These are phyloP conservation scores for Coemansia sp. DNA, from an alignment of 192 early-diverging fungal genomes.

Conservation along the genomic window DNA sequence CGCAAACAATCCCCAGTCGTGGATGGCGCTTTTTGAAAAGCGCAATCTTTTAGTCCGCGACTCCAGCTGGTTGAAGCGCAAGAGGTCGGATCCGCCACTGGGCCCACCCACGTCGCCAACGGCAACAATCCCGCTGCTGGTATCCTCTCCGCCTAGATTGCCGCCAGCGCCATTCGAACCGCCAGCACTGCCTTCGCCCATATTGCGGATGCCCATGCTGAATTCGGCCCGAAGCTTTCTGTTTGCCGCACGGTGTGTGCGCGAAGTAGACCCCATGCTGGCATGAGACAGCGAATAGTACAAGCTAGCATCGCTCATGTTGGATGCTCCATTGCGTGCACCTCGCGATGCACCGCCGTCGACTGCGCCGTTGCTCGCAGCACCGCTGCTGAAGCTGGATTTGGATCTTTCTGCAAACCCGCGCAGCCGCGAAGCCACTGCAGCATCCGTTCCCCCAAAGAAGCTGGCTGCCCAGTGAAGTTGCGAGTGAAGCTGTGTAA, in stretches of 20 bases:
- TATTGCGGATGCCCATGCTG: slow-evolving; percentile 62
- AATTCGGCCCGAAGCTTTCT: slow-evolving; percentile 55
- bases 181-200: slow-evolving; percentile 21
- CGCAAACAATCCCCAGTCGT: slow-evolving; percentile 98
- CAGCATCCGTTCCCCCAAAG: slow-evolving; percentile 48
- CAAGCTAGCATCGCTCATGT: slow-evolving; percentile 24
- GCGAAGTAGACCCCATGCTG: slow-evolving; percentile 55
- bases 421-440: slow-evolving; percentile 47
- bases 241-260: slow-evolving; percentile 68
- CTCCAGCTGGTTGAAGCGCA: slow-evolving; percentile 93
- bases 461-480: slow-evolving; percentile 52
- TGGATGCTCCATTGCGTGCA: slow-evolving; percentile 10
- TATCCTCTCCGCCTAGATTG: slow-evolving; percentile 4
- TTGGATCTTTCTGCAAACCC: slow-evolving; percentile 26
- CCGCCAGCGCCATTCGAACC: slow-evolving; percentile 19
- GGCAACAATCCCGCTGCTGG: not conserved
- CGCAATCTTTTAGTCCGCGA: slow-evolving; percentile 84
- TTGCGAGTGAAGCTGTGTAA: slow-evolving; percentile 55
- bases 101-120: not conserved
- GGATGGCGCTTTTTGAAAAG: slow-evolving; percentile 92
- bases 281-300: slow-evolving; percentile 42
- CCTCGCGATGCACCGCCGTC: slow-evolving; percentile 9
- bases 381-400: slow-evolving; percentile 17
- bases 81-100: slow-evolving; percentile 61
- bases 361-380: slow-evolving; percentile 9